Percentiles rank a stretch among this genome's conserved stretches.
These are phyloP conservation scores for Blastocystis sp. DNA, from an alignment of 352 stramenopile species.

Conservation along the genomic window DNA sequence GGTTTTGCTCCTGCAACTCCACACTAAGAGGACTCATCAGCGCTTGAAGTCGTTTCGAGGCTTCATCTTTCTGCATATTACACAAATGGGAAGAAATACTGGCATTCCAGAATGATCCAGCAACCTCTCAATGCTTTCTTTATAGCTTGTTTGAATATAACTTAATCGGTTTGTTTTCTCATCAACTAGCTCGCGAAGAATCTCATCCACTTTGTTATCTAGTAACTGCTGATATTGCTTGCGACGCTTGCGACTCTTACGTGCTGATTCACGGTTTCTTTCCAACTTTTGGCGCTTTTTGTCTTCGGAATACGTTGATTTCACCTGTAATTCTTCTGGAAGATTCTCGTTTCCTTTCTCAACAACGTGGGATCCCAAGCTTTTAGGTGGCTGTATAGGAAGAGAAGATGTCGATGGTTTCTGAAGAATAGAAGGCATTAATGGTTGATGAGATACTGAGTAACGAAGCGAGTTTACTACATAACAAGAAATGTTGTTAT, in stretches of 20 bases:
- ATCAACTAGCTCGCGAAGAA: background rate
- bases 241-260: slow-evolving; percentile 19
- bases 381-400: background rate
- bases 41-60: background rate
- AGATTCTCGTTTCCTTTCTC: background rate
- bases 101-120: background rate
- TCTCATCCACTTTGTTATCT: slow-evolving; percentile 20
- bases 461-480: background rate
- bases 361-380: background rate
- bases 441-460: background rate
- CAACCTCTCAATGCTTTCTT: background rate
- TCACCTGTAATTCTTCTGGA: background rate
- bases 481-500: background rate
- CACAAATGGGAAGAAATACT: background rate
- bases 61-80: background rate
- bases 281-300: background rate
- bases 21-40: background rate
- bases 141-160: background rate
- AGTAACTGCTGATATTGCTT: slow-evolving; percentile 46
- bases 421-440: background rate
- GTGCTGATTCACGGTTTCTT: slow-evolving; percentile 36
- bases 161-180: background rate
- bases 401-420: background rate
- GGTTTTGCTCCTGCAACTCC: background rate
- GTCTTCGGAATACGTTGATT: background rate